phyloP scores from a whole-genome alignment of 345 rosid species.

The Eucalyptus rudis region DNA sequence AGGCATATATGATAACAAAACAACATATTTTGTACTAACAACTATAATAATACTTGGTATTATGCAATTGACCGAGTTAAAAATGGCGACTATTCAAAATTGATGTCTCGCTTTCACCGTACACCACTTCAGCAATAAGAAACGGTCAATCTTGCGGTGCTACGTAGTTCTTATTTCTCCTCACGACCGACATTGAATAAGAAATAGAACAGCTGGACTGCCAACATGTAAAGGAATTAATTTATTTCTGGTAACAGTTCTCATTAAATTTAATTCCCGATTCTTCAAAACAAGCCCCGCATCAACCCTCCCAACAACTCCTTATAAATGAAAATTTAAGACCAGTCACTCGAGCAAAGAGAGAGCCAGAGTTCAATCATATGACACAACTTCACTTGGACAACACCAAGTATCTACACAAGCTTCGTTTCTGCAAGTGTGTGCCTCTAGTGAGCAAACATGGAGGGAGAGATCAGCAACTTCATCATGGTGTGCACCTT shows the following conservation, averaged over 20 bases:
- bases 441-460: not conserved
- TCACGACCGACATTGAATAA: not conserved
- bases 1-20: not conserved
- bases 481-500: conserved; percentile 5
- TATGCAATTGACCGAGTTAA: not conserved
- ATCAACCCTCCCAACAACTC: not conserved
- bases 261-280: not conserved
- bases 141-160: not conserved
- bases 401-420: not conserved
- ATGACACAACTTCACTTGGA: not conserved
- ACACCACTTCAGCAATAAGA: not conserved
- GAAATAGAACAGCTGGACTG: not conserved
- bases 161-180: not conserved
- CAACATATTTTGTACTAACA: not conserved
- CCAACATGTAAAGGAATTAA: not conserved
- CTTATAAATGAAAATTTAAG: not conserved
- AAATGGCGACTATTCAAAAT: not conserved
- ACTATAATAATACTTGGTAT: not conserved
- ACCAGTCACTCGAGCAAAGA: not conserved
- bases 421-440: not conserved
- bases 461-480: not conserved
- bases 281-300: not conserved
- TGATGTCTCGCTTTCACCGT: not conserved
- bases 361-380: not conserved
- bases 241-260: not conserved